phyloP scores from a whole-genome alignment of 1,284 basidiomycete species.

The Pisolithus thermaeus region DNA sequence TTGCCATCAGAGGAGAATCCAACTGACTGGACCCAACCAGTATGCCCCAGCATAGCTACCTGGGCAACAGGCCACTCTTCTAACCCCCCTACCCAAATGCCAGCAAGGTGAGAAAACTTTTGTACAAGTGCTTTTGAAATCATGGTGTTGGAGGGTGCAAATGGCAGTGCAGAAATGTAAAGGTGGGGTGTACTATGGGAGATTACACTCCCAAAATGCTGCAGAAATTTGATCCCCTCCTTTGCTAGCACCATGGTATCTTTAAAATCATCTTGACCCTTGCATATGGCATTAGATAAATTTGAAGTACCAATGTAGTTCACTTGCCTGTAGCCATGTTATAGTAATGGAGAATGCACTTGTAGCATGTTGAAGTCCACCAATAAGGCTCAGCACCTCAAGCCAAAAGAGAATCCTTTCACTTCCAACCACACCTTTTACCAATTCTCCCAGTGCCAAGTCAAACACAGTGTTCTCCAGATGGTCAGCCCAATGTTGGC shows the following conservation, averaged over 20 bases:
- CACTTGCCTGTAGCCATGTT: background rate
- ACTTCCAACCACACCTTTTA: slow-evolving; percentile 12
- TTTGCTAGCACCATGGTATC: slow-evolving; percentile 1
- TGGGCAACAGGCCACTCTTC: background rate
- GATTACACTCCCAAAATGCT: slow-evolving; percentile 7
- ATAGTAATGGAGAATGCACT: background rate
- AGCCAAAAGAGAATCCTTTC: slow-evolving; percentile 21
- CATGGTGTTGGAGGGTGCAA: background rate
- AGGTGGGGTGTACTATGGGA: slow-evolving; percentile 14
- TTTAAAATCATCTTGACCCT: background rate
- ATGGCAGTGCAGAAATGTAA: slow-evolving; percentile 14
- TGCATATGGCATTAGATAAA: background rate
- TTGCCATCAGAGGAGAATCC: too few relatives aligned
- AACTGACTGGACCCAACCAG: background rate
- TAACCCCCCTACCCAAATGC: background rate
- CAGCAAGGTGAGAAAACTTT: background rate
- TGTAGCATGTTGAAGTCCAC: background rate
- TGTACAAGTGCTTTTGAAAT: background rate
- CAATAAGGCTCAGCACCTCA: slow-evolving; percentile 10
- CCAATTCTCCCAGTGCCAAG: background rate
- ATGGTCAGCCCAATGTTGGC: slow-evolving; percentile 22
- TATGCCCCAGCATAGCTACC: background rate
- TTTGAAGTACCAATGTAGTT: background rate
- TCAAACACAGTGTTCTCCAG: slow-evolving; percentile 5
- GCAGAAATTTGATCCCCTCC: slow-evolving; percentile 9